Base-by-base conservation (phyloP, 106 monocot genomes). In the Vanilla planifolia region DNA sequence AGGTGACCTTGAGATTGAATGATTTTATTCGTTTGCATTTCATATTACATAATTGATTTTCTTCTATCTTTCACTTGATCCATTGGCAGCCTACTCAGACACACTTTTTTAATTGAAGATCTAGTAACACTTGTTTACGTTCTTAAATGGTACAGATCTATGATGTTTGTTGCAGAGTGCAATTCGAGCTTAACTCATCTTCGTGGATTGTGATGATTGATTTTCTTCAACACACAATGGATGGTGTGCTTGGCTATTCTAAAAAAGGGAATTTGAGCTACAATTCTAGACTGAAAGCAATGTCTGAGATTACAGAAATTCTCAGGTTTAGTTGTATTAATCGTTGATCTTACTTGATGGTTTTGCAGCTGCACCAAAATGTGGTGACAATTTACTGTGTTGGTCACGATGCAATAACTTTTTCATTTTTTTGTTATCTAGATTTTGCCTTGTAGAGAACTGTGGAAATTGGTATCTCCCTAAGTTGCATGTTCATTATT, bases 291-390 rank as follows among this genome's bases (percentile, higher is more conserved):
- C 58, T 78, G 52, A 47, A 78, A 66, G 43, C 39, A 11, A 58
- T 74, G 35, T 20, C 75, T 51, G 83, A 90, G 39, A 73, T 80
- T 71, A 62, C 78, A 26, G 78, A 70, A 30, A 86, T 86, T 71
- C 73, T 85, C 78, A 89, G 95, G 95, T 95, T 43, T 55, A 47
- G 21, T 57, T 57, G n/a, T n/a, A 29, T 55, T 57, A 20, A 19
- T 22, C 1, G 19, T 33, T 57, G 17, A 3, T 57, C 35, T 7
- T 6, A 23, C 22, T 2, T 30, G 22, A 34, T 23, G 15, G 33
- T 22, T 24, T 32, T 32, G 14, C 32, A 32, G 25, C 30, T 53
- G 53, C 53, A 27, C n/a, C 26, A 26, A 53, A 15, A 26, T 25
- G 16, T 51, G 6, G 26, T 24, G 25, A 50, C 26, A 8, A 23